Percentiles rank a stretch among this genome's conserved stretches.
These are phyloP conservation scores for Eucalyptus microcorys DNA, from an alignment of 345 rosid genomes.

Conservation along the genomic window DNA sequence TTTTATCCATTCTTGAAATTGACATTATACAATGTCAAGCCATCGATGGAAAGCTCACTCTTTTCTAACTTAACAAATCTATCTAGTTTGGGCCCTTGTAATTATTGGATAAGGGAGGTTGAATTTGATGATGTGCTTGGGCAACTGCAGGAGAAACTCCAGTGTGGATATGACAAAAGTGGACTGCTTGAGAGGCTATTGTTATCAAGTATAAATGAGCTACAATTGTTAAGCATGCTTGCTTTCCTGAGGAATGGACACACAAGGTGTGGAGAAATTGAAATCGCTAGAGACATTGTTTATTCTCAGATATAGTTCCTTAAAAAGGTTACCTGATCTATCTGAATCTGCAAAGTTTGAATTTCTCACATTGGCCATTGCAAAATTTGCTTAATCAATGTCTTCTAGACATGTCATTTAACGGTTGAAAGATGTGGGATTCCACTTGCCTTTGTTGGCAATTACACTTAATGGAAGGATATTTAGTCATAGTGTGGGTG, in stretches of 20 bases:
- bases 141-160: background rate
- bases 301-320: background rate
- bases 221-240: background rate
- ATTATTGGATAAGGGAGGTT: background rate
- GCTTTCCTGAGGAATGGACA: background rate
- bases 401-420: background rate
- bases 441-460: background rate
- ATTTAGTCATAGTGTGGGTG: background rate
- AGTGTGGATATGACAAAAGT: background rate
- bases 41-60: background rate
- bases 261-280: background rate
- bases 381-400: background rate
- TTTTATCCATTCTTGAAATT: background rate
- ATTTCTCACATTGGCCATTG: background rate
- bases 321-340: background rate
- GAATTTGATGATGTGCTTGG: background rate
- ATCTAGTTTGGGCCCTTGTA: background rate
- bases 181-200: background rate
- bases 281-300: background rate
- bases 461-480: background rate
- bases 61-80: background rate
- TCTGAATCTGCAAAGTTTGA: background rate
- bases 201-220: background rate
- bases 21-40: background rate
- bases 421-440: background rate